A percentile compares a stretch with the other conserved stretches of the same genome.
phyloP scores from a whole-genome alignment of 805 yeast genomes.

The Lipomyces spencermartinsiae region DNA sequence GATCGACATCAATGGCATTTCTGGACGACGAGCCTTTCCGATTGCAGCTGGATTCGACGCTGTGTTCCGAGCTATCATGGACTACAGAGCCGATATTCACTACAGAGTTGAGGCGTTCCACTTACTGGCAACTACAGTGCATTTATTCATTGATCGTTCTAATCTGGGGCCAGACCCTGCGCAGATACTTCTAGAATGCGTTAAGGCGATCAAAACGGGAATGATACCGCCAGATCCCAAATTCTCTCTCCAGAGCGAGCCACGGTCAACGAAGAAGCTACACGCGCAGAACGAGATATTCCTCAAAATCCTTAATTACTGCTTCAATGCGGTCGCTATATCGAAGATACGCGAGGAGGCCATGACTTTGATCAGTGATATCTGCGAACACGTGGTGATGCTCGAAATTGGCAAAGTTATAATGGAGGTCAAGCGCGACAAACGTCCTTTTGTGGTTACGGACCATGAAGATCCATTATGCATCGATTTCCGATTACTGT shows the following conservation, averaged over 20 bases:
- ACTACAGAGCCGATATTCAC: conserved; percentile 60
- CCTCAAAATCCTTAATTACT: conserved; percentile 55
- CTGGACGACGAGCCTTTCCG: conserved; percentile 68
- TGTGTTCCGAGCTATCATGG: conserved; percentile 77
- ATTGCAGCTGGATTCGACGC: conserved; percentile 82
- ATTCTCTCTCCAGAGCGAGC: conserved; percentile 24
- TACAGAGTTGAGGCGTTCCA: conserved; percentile 80
- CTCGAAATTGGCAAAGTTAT: conserved; percentile 77
- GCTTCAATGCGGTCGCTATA: conserved; percentile 74
- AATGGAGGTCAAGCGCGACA: conserved; percentile 60
- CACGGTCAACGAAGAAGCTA: conserved; percentile 39
- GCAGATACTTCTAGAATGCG: conserved; percentile 29
- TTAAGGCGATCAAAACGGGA: conserved; percentile 31
- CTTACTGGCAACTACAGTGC: conserved; percentile 68
- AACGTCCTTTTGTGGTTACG: conserved; percentile 72
- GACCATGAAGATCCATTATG: conserved; percentile 79
- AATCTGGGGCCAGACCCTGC: conserved; percentile 28
- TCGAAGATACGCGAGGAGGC: conserved; percentile 78
- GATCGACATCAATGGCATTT: conserved; percentile 73
- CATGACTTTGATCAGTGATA: conserved; percentile 59
- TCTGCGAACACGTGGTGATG: conserved; percentile 80
- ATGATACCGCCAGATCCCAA: conserved; percentile 37
- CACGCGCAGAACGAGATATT: conserved; percentile 64
- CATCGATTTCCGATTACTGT: conserved; percentile 70
- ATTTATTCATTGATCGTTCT: conserved; percentile 65